Evolutionary conservation across 1,284 basidiomycete species (phyloP).

Genomic region (Austroboletus novae-zelandiae): DNA sequence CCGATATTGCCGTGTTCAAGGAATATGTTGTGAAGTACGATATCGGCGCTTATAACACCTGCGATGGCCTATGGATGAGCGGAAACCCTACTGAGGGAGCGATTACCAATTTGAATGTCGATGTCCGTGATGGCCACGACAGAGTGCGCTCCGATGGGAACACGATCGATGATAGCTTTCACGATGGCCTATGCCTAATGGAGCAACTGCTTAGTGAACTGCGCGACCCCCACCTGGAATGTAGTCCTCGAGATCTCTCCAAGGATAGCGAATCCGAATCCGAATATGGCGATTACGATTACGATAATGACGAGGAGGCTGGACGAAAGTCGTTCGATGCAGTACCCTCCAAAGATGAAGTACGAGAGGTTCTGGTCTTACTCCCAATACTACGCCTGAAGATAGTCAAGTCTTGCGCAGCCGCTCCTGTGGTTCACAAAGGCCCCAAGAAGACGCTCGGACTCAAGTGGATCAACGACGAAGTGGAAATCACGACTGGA

Average conservation of each 20-base stretch:
- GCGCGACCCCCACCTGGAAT: conserved; percentile 11
- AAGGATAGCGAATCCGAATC: conserved; percentile 9
- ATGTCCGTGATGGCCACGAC: background rate
- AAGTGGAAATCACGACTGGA: background rate
- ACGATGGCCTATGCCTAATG: conserved; percentile 13
- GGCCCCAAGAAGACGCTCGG: background rate
- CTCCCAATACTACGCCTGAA: conserved; percentile 14
- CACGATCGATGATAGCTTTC: background rate
- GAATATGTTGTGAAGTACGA: too few relatives aligned
- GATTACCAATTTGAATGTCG: too few relatives aligned
- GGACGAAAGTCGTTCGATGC: too few relatives aligned
- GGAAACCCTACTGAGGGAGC: too few relatives aligned
- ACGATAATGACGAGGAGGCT: background rate
- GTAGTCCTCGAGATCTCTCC: conserved; percentile 4
- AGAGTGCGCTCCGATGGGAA: too few relatives aligned
- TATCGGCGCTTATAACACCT: too few relatives aligned
- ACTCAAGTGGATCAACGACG: background rate
- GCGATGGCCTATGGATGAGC: too few relatives aligned
- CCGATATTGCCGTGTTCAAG: too few relatives aligned
- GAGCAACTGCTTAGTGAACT: conserved; percentile 17
- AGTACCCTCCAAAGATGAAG: background rate
- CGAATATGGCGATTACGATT: background rate
- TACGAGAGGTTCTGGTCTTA: conserved; percentile 3
- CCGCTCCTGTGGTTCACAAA: background rate
- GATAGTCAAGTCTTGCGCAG: background rate